Evolutionary conservation across 2,329 filamentous ascomycete genomes (phyloP).

Genomic region (Colletotrichum shisoi): DNA sequence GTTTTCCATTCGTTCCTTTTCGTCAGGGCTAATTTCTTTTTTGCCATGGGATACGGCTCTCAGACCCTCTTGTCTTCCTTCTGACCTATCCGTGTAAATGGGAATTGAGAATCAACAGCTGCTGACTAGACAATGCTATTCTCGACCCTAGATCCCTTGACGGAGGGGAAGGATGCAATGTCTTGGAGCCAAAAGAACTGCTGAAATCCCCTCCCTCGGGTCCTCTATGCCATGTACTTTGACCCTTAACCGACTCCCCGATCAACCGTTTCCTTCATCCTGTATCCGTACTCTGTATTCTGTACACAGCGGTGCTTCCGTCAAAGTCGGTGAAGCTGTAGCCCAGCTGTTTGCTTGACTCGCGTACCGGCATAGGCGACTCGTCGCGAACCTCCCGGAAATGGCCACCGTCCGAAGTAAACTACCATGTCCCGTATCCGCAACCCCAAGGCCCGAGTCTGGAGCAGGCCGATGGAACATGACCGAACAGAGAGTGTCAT

Average conservation of each 20-base stretch:
- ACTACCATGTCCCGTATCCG: neutral
- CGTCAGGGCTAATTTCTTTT: conserved; percentile 11
- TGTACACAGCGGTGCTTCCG: neutral
- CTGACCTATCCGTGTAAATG: no score
- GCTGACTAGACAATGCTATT: neutral
- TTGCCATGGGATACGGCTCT: neutral
- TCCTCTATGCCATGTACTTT: conserved; percentile 15
- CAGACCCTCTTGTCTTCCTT: neutral
- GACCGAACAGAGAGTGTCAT: conserved; percentile 19
- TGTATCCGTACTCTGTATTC: no score
- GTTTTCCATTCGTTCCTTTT: conserved; percentile 2
- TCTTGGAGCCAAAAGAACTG: conserved; percentile 18
- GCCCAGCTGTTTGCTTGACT: conserved; percentile 17
- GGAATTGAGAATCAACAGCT: no score
- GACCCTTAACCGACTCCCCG: no score
- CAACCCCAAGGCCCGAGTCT: conserved; percentile 5
- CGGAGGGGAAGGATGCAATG: conserved; percentile 21
- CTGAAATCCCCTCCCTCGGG: conserved; percentile 2
- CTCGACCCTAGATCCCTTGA: conserved; percentile 29
- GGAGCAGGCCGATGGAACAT: conserved; percentile 5
- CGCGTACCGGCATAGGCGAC: neutral
- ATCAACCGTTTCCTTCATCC: no score
- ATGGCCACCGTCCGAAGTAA: neutral
- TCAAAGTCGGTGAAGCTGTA: conserved; percentile 17
- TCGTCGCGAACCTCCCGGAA: conserved; percentile 1